Conservation (phyloP, 208 protist genomes). For the Acanthamoeba culbertsoni region DNA sequence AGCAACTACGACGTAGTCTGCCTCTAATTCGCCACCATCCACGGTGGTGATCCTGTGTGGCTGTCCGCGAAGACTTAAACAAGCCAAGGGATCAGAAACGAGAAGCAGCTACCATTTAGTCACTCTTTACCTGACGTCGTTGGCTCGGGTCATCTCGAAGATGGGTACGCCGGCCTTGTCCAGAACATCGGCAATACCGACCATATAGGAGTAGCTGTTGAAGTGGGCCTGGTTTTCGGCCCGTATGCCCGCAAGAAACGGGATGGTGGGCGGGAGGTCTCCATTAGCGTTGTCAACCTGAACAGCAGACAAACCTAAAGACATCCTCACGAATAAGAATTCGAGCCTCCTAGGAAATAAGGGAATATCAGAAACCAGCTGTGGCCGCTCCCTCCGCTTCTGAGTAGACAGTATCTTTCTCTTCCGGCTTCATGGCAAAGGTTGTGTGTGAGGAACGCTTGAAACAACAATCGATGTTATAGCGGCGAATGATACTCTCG, state of each 20-base stretch:
- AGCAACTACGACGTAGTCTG: constrained; percentile 3
- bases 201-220: constrained; percentile 29
- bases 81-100: background rate
- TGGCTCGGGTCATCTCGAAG: background rate
- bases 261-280: background rate
- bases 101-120: background rate
- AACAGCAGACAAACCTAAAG: background rate
- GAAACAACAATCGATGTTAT: constrained; percentile 44
- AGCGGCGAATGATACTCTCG: background rate
- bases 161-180: background rate
- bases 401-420: background rate
- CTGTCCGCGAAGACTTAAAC: background rate
- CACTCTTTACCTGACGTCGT: background rate
- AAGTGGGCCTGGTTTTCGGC: constrained; percentile 35
- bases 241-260: background rate
- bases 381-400: background rate
- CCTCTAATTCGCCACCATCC: background rate
- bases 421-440: background rate
- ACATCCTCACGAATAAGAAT: no score
- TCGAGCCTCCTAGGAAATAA: no score
- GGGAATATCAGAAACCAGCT: no score
- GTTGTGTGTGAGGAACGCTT: background rate
- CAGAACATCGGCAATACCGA: constrained; percentile 8
- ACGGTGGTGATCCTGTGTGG: background rate
- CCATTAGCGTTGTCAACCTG: background rate